Percentiles rank a stretch among this genome's conserved stretches.
Conservation (phyloP, 2,329 filamentous ascomycete species). For the Nemania bipapillata region DNA sequence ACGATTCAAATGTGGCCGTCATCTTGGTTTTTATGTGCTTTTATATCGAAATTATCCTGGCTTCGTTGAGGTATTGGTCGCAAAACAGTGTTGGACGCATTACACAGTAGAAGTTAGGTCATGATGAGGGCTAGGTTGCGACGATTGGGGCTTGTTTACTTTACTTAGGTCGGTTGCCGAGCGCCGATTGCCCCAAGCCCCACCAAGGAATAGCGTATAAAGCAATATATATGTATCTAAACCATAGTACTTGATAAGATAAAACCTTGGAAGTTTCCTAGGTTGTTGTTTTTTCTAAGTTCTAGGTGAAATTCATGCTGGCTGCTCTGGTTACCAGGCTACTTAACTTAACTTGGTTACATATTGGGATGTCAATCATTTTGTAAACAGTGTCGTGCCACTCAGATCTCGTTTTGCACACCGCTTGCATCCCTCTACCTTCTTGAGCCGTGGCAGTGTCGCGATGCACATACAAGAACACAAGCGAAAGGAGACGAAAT, state of each 20-base stretch:
- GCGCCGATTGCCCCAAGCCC: conserved; percentile 26
- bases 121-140: neutral
- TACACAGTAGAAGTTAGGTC: neutral
- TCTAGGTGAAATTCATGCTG: neutral
- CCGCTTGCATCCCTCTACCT: conserved; percentile 1
- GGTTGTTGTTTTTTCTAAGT: neutral
- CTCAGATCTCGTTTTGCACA: conserved; percentile 1
- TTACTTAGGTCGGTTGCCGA: conserved; percentile 48
- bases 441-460: conserved; percentile 35
- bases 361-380: neutral
- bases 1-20: conserved; percentile 73
- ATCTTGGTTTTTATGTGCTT: conserved; percentile 51
- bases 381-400: neutral
- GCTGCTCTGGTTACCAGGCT: conserved; percentile 3
- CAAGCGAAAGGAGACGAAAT: conserved; percentile 41
- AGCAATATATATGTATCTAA: conserved; percentile 32
- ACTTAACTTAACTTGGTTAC: neutral
- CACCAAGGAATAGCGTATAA: neutral
- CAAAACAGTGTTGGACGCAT: neutral
- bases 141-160: conserved; percentile 43
- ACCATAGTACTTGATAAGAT: neutral
- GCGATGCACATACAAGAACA: conserved; percentile 46
- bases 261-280: conserved; percentile 25
- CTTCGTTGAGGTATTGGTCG: neutral
- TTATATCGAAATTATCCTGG: neutral